Base-by-base conservation (phyloP, 140 eudicot genomes). In the Senecio squalidus region DNA sequence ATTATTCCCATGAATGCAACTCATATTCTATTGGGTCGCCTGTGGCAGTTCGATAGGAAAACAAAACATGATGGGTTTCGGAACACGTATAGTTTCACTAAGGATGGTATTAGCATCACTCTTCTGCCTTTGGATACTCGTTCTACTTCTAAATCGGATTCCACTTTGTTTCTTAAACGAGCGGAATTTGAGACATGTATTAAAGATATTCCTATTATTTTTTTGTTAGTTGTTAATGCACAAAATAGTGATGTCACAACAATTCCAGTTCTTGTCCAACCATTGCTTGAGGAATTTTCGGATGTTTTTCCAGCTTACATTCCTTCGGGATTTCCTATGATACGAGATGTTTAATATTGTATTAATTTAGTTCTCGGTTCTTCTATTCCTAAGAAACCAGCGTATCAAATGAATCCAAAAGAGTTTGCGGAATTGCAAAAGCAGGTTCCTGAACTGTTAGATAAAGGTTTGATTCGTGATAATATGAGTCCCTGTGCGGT, bases 41-140 rank as follows among this genome's bases (percentile, higher is more conserved):
- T 40, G 5, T 54, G 41, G 40, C 14, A 27, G 4, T 13, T 4
- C 15, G 26, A 55, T 27, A 28, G 60, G 41, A 24, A 18, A 1
- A 44, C 50, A 16, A 44, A 44, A 44, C 50, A 44, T 44, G 50
- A 16, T 44, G 50, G 50, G 21, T 44, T 44, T 44, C 50, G 8
- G 5, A 44, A 44, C 4, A 44, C 50, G 2, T 44, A 44, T 8
- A 16, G 6, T 4, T 44, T 16, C 15, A 0, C 2, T 2, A 44
- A 16, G 20, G 24, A 44, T 44, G 50, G 50, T 15, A 20, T 44
- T 15, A 44, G 20, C 1, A 15, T 16, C 20, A 44, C 21, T 2
- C 20, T 44, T 15, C 21, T 15, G 2, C 50, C 24, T 6, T 18
- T 44, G 8, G 50, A 44, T 44, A 44, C 50, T 13, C 20, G 46